A percentile compares a stretch with the other conserved stretches of the same genome.
Conservation (phyloP, 1,284 basidiomycete species). For the Cronartium ribicola region DNA sequence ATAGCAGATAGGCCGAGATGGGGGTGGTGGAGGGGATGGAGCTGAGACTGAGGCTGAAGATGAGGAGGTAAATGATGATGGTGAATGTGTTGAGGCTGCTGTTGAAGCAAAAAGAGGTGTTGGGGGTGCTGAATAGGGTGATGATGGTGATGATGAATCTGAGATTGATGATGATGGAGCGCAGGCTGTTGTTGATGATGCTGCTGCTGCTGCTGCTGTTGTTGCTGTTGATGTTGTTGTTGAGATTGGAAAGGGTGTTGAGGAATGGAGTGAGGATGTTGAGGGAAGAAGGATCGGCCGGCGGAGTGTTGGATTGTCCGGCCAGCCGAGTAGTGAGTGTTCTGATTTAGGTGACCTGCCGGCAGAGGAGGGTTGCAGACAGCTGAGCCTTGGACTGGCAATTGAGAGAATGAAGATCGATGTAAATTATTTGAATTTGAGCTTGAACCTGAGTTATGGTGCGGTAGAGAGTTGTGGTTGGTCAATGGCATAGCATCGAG, state of each 20-base stretch:
- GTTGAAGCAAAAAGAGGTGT: neutral
- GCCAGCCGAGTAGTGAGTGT: neutral
- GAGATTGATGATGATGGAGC: slow-evolving; percentile 5
- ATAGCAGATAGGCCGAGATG: neutral
- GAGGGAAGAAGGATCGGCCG: neutral
- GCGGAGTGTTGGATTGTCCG: neutral
- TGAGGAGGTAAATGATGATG: slow-evolving; percentile 5
- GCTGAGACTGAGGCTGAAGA: neutral
- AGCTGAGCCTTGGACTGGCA: neutral
- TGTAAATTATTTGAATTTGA: neutral
- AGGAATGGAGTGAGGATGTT: slow-evolving; percentile 7
- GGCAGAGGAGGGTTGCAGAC: neutral
- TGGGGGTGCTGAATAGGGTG: slow-evolving; percentile 4
- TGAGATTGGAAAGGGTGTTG: neutral
- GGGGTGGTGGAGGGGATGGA: neutral
- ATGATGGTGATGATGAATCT: slow-evolving; percentile 3
- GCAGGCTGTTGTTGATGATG: neutral
- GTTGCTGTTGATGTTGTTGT: neutral
- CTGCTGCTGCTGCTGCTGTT: neutral
- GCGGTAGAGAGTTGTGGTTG: neutral
- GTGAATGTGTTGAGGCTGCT: slow-evolving; percentile 2
- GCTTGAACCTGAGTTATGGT: neutral
- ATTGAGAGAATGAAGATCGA: neutral
- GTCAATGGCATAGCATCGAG: slow-evolving; percentile 3
- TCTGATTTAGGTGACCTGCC: neutral